These are phyloP conservation scores for Neofusicoccum umdonicola DNA, from an alignment of 2,329 filamentous ascomycete genomes.

Conservation along the genomic window DNA sequence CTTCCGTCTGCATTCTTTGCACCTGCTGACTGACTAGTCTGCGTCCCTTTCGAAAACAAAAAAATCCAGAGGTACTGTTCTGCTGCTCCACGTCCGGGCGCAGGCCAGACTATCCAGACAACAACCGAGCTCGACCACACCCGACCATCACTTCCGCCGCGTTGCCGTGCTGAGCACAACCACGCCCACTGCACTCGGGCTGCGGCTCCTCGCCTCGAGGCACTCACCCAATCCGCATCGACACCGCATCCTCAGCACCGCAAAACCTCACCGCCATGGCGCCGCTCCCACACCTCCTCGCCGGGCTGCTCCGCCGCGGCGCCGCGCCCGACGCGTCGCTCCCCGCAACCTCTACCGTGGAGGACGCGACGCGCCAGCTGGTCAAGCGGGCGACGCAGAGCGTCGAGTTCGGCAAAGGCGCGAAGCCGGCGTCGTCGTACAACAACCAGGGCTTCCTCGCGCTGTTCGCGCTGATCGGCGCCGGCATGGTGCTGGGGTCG, in stretches of 20 bases:
- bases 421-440: slow-evolving; percentile 37
- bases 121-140: neutral
- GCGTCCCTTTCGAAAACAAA: neutral
- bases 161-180: neutral
- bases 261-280: neutral
- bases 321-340: neutral
- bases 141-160: neutral
- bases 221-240: neutral
- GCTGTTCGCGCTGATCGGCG: slow-evolving; percentile 83
- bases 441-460: slow-evolving; percentile 68
- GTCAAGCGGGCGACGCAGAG: neutral
- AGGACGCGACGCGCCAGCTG: neutral
- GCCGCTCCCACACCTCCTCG: slow-evolving; percentile 6
- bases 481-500: slow-evolving; percentile 67
- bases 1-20: neutral
- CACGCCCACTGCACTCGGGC: neutral
- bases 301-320: neutral
- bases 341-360: neutral
- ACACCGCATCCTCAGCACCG: neutral
- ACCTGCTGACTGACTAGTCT: neutral
- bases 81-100: neutral
- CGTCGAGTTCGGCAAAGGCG: slow-evolving; percentile 32
- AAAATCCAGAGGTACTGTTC: neutral
- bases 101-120: neutral
- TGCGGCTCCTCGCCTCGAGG: neutral